phyloP scores from a whole-genome alignment of 371 early-diverging fungal species.

The Mortierella polycephala region DNA sequence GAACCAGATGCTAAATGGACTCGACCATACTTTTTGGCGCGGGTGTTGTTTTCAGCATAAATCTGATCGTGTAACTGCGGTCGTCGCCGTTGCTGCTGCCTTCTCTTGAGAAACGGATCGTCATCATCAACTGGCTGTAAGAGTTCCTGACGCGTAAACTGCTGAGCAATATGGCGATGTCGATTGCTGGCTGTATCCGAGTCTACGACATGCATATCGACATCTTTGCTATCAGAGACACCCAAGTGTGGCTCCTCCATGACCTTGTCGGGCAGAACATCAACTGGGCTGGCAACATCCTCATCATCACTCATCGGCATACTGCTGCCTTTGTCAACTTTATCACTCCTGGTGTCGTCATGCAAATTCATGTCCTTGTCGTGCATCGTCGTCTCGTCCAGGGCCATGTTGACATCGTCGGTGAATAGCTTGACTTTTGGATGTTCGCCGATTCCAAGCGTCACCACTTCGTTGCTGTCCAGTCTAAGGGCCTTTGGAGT shows the following conservation, averaged over 20 bases:
- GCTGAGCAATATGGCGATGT: slow-evolving; percentile 22
- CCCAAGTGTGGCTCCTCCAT: slow-evolving; percentile 15
- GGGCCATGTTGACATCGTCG: slow-evolving; percentile 12
- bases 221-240: slow-evolving; percentile 27
- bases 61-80: slow-evolving; percentile 59
- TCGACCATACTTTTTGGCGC: slow-evolving; percentile 62
- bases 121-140: slow-evolving; percentile 51
- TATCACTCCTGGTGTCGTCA: background rate
- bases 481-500: background rate
- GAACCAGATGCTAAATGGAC: slow-evolving; percentile 56
- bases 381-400: background rate
- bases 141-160: slow-evolving; percentile 39
- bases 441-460: slow-evolving; percentile 18
- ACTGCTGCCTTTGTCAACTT: background rate
- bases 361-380: background rate
- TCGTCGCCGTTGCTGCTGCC: slow-evolving; percentile 31
- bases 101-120: slow-evolving; percentile 57
- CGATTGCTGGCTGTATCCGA: slow-evolving; percentile 16
- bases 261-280: slow-evolving; percentile 27
- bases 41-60: slow-evolving; percentile 66
- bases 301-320: background rate
- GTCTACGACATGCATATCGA: slow-evolving; percentile 20
- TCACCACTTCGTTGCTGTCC: slow-evolving; percentile 1
- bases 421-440: background rate
- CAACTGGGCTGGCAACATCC: slow-evolving; percentile 11